Percentiles rank a stretch among this genome's conserved stretches.
phyloP scores from a whole-genome alignment of 441 rosid genomes.

The Capsella rubella region DNA sequence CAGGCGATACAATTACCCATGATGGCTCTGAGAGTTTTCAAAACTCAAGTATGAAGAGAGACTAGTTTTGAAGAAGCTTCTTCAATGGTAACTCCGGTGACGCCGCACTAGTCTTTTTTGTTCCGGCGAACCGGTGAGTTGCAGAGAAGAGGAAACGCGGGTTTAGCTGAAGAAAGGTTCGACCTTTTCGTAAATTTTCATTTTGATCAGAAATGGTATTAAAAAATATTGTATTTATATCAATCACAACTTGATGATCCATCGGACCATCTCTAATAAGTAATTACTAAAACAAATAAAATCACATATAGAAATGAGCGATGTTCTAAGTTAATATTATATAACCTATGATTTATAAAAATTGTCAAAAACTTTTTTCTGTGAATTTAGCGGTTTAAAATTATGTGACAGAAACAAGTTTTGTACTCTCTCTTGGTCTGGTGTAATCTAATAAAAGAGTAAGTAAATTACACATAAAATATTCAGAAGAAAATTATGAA shows the following conservation, averaged over 20 bases:
- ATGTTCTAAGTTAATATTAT: background rate
- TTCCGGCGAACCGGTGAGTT: slow-evolving; percentile 33
- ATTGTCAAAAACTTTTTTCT: background rate
- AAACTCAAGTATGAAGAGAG: background rate
- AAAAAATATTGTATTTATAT: slow-evolving; percentile 13
- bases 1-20: slow-evolving; percentile 98
- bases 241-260: background rate
- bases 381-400: background rate
- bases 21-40: slow-evolving; percentile 17
- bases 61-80: slow-evolving; percentile 9
- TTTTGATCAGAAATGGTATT: slow-evolving; percentile 25
- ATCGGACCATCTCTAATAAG: background rate
- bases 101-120: slow-evolving; percentile 15
- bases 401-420: background rate
- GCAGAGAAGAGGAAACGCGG: slow-evolving; percentile 59
- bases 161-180: slow-evolving; percentile 53
- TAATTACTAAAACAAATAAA: background rate
- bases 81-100: slow-evolving; percentile 11
- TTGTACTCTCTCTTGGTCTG: slow-evolving; percentile 1
- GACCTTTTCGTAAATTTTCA: slow-evolving; percentile 48
- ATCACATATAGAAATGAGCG: background rate
- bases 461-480: background rate
- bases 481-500: background rate
- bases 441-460: slow-evolving; percentile 14
- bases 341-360: background rate